Base-by-base conservation (phyloP, 495 filamentous ascomycete species). In the Viridothelium virens region DNA sequence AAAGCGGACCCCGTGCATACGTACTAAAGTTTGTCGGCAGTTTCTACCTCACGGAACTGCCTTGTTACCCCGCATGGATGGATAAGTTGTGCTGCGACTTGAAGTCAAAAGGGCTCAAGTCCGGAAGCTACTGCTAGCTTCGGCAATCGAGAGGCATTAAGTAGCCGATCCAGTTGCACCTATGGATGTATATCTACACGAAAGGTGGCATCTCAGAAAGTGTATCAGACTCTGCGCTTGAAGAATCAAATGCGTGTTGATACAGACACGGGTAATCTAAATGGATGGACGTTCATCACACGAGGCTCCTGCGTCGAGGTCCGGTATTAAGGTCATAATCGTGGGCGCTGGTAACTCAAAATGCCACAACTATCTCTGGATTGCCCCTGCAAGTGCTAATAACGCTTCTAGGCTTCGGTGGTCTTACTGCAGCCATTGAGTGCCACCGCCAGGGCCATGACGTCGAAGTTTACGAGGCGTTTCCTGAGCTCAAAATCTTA, bases 381-480 rank as follows among this genome's bases (percentile, higher is more conserved):
- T 78, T 86, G 69, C 36, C 7, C 31, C 33, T 6, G 7, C 25
- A 59, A 36, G 18, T 3, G 5, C 18, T 9, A 18, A n/a, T 59
- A 31, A 59, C 4, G 5, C 16, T 53, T 11, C n/a, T 59, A 59
- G 87, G 86, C 56, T 81, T 89, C 36, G 87, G 81, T 39, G 87
- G 86, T 10, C 76, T 89, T 31, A 85, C 83, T 0, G 83, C 84
- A 2, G 80, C 84, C n/a, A 81, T 89, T 37, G 87, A 89, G 76
- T 85, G 83, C 67, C 72, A 78, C 61, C 79, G 85, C 33, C 86
- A 89, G 74, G 86, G 86, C 2, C 85, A 89, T 66, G 81, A 78
- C 56, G 86, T 87, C 33, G 53, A 59, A 59, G 36, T 59, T 36
- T 85, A 86, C 73, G 83, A 86, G 66, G 77, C 79, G 25, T 86